Percentiles rank a stretch among this genome's conserved stretches.
phyloP scores from a whole-genome alignment of 352 stramenopile genomes.

The Phytophthora lateralis region DNA sequence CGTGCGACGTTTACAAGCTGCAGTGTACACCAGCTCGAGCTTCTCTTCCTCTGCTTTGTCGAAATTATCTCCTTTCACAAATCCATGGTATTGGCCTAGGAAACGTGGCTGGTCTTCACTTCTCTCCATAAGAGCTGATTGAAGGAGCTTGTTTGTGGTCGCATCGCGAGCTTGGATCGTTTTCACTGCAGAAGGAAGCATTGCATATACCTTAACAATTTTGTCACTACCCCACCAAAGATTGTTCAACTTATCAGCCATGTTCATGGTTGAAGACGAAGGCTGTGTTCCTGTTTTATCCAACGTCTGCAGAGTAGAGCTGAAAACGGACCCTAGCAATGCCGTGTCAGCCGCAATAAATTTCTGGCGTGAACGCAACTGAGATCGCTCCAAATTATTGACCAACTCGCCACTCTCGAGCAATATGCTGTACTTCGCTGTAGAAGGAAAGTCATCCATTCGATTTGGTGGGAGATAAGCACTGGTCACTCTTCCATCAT shows the following conservation, averaged over 20 bases:
- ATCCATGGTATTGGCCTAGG: constrained; percentile 69
- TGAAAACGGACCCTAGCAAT: constrained; percentile 48
- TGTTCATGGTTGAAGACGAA: neutral
- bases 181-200: constrained; percentile 36
- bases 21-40: constrained; percentile 39
- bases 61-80: constrained; percentile 39
- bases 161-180: constrained; percentile 47
- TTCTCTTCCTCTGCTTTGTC: constrained; percentile 35
- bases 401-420: constrained; percentile 50
- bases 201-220: constrained; percentile 57
- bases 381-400: constrained; percentile 32
- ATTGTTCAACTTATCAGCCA: constrained; percentile 24
- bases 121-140: constrained; percentile 38
- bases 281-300: constrained; percentile 9
- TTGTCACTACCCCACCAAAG: constrained; percentile 52
- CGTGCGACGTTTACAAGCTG: constrained; percentile 16
- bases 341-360: constrained; percentile 47
- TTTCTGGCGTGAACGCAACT: constrained; percentile 47
- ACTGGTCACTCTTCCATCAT: constrained; percentile 37
- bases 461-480: constrained; percentile 19
- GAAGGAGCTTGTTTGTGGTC: constrained; percentile 44
- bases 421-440: constrained; percentile 40
- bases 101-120: constrained; percentile 49
- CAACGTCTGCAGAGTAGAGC: constrained; percentile 23
- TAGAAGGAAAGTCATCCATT: neutral